These are phyloP conservation scores for Jamesozyma spencerorum DNA, from an alignment of 805 yeast species.

Conservation along the genomic window DNA sequence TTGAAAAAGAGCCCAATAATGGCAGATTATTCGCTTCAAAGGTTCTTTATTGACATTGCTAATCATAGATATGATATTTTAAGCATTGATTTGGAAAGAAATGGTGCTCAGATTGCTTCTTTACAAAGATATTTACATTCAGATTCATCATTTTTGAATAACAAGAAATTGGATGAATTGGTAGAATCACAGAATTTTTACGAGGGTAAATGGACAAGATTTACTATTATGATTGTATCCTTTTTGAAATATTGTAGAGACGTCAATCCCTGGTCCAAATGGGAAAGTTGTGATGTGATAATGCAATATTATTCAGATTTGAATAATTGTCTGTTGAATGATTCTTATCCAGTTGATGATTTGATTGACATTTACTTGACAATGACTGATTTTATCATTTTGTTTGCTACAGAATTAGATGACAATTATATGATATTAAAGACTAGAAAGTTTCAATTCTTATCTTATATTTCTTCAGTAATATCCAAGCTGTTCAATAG, in stretches of 20 bases:
- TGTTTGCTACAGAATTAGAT: slow-evolving; percentile 21
- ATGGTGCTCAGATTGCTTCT: slow-evolving; percentile 28
- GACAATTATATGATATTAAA: slow-evolving; percentile 10
- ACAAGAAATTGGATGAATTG: slow-evolving; percentile 13
- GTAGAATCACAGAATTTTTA: slow-evolving; percentile 13
- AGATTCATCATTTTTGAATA: slow-evolving; percentile 1
- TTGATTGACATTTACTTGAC: slow-evolving; percentile 16
- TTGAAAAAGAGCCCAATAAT: too few species aligned
- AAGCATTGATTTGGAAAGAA: slow-evolving; percentile 21
- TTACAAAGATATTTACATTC: slow-evolving; percentile 27
- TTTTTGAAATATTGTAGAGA: slow-evolving; percentile 42
- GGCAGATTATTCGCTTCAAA: slow-evolving; percentile 8
- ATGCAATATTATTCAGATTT: slow-evolving; percentile 36
- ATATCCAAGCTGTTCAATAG: slow-evolving; percentile 53
- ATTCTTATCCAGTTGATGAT: slow-evolving; percentile 30
- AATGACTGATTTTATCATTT: slow-evolving; percentile 32
- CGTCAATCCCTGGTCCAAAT: slow-evolving; percentile 43
- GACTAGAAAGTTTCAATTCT: slow-evolving; percentile 29
- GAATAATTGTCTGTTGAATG: slow-evolving; percentile 36
- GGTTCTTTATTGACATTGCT: slow-evolving; percentile 15
- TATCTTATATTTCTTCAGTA: slow-evolving; percentile 43
- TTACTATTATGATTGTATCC: slow-evolving; percentile 38
- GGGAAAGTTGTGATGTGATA: slow-evolving; percentile 42
- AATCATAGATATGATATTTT: slow-evolving; percentile 18
- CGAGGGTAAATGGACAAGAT: slow-evolving; percentile 24